Evolutionary conservation across 805 yeast genomes (phyloP).

Genomic region (Saturnispora saitoi): DNA sequence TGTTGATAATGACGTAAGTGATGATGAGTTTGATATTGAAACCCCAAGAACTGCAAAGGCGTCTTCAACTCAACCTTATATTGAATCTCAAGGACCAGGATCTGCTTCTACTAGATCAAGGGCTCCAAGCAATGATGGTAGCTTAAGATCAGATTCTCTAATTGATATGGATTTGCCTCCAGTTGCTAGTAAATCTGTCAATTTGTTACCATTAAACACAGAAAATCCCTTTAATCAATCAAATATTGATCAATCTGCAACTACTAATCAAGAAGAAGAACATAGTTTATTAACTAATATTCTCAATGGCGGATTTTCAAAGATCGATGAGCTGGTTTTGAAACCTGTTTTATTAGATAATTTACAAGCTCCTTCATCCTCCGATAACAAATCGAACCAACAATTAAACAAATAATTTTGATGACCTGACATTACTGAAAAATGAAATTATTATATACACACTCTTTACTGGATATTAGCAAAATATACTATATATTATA

Average conservation of each 20-base stretch:
- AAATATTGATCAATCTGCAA: not conserved
- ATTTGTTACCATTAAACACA: constrained; percentile 3
- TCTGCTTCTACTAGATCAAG: constrained; percentile 16
- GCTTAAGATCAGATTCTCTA: constrained; percentile 10
- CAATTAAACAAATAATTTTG: not conserved
- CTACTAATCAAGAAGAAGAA: not conserved
- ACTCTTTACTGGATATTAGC: not conserved
- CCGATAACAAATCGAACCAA: not conserved
- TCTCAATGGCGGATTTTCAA: constrained; percentile 68
- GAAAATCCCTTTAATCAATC: constrained; percentile 6
- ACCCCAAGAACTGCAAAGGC: constrained; percentile 34
- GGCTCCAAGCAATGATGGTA: constrained; percentile 21
- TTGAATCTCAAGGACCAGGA: not conserved
- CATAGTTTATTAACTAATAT: constrained; percentile 23
- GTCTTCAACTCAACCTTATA: not conserved
- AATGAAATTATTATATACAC: too few relatives aligned
- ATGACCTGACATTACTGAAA: not conserved
- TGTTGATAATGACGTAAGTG: constrained; percentile 71
- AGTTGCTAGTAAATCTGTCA: constrained; percentile 2
- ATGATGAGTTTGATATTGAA: constrained; percentile 94
- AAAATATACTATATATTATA: not conserved
- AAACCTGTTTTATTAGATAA: constrained; percentile 83
- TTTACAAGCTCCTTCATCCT: constrained; percentile 10
- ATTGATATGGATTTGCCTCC: constrained; percentile 7
- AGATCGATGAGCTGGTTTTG: constrained; percentile 86